phyloP scores from a whole-genome alignment of 768 basidiomycete species.

The Collybiopsis confluens region DNA sequence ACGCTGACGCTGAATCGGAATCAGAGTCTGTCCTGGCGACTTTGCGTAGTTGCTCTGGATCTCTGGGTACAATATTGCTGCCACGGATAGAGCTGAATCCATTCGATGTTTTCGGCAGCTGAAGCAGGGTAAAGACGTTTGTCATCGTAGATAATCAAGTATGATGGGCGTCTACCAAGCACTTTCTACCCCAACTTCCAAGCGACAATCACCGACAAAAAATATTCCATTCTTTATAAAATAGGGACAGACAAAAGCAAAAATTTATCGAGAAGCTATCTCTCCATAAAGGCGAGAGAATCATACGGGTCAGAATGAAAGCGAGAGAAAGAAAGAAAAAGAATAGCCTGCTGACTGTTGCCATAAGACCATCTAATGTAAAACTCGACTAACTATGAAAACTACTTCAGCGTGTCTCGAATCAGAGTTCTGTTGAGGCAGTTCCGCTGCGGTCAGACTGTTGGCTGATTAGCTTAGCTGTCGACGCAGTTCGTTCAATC shows the following conservation, averaged over 20 bases:
- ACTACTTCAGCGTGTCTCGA: too few relatives aligned
- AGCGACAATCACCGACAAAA: too few relatives aligned
- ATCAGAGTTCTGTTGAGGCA: too few relatives aligned
- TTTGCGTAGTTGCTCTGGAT: constrained; percentile 62
- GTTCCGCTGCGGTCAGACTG: too few relatives aligned
- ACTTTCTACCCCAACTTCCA: too few relatives aligned
- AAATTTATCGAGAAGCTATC: constrained; percentile 2
- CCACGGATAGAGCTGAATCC: constrained; percentile 40
- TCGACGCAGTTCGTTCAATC: too few relatives aligned
- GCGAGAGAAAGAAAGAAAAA: not conserved
- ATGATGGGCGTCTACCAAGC: not conserved
- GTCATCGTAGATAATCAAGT: constrained; percentile 23
- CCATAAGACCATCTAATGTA: too few relatives aligned
- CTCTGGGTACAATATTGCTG: constrained; percentile 37
- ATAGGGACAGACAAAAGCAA: too few relatives aligned
- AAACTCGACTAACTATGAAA: too few relatives aligned
- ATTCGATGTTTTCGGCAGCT: constrained; percentile 47
- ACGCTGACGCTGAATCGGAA: constrained; percentile 66
- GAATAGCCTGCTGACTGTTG: not conserved
- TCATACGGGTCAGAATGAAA: constrained; percentile 1
- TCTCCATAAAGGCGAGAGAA: not conserved
- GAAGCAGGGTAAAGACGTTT: constrained; percentile 36
- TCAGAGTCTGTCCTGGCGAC: constrained; percentile 61
- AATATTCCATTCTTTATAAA: too few relatives aligned
- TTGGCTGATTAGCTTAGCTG: too few relatives aligned